Base-by-base conservation (phyloP, 176 grass and related monocot species). In the Carex pumila region DNA sequence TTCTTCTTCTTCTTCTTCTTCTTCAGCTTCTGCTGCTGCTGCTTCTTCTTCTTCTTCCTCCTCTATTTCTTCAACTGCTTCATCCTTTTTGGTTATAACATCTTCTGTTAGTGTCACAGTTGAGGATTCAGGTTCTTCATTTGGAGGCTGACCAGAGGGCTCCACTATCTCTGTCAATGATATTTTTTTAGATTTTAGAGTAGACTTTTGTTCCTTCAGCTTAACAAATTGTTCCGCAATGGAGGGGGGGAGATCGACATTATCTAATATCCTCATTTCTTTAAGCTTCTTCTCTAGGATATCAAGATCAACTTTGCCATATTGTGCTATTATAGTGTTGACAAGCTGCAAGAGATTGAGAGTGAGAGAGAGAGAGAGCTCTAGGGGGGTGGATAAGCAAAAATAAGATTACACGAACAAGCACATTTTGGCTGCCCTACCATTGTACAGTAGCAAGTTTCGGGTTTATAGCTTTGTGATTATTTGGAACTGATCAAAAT, bases 251-350 rank as follows among this genome's bases (percentile, higher is more conserved):
- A 91, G 88, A 83, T 99, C 93, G 73, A 95, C 86, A 81, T 99
- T 99, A 52, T 99, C 93, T 81, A 99, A 93, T 83, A 99, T 99
- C 81, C 91, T 95, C 93, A 94, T 99, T 84, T 95, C 93, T 85
- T 86, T 92, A 32, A 99, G 32, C 84, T 94, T 94, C 66, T 90
- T 89, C 76, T 99, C 94, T 71, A 99, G 86, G 32, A 99, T 65
- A 68, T 56, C 83, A 86, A 91, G 88, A 89, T 99, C 91, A 59
- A 77, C 36, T 0, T 83, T 91, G 83, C 96, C 96, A 79, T 95
- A 88, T 67, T 91, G 87, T 78, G 81, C 92, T 67, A 99, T 77
- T 71, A 99, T 99, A 31, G 6, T 83, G 67, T 95, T 88, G 22
- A 95, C 88, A 83, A 94, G 55, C 96, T 99, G 91, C 82, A 86